These are phyloP conservation scores for Epicoccum sorghinum DNA, from an alignment of 2,329 filamentous ascomycete genomes.

Conservation along the genomic window DNA sequence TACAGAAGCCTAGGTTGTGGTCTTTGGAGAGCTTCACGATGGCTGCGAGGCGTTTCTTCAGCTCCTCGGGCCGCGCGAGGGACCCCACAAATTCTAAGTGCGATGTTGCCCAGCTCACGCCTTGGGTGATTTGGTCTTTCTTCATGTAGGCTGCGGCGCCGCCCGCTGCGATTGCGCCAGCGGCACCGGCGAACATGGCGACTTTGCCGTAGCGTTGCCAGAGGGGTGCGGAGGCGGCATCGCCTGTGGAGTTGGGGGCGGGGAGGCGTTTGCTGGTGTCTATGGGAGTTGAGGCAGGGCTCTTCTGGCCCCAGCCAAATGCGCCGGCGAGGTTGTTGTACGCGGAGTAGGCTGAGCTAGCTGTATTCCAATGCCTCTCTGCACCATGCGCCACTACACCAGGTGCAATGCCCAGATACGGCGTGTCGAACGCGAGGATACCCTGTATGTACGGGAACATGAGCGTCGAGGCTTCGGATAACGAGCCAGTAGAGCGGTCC, in stretches of 20 bases:
- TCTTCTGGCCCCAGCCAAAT: constrained; percentile 64
- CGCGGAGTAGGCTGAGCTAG: constrained; percentile 70
- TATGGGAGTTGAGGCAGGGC: constrained; percentile 27
- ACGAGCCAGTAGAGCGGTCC: constrained; percentile 37
- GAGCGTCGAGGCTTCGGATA: constrained; percentile 61
- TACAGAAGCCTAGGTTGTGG: constrained; percentile 76
- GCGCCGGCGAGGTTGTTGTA: constrained; percentile 67
- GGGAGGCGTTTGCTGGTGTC: constrained; percentile 47
- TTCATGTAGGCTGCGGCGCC: constrained; percentile 87
- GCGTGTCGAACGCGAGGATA: constrained; percentile 92
- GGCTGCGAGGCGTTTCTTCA: constrained; percentile 73
- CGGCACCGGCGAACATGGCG: constrained; percentile 83
- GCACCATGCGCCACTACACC: constrained; percentile 85
- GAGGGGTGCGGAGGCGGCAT: constrained; percentile 52
- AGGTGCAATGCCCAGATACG: constrained; percentile 81
- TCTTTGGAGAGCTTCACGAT: constrained; percentile 70
- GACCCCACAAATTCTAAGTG: constrained; percentile 95
- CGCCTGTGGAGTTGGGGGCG: constrained; percentile 48
- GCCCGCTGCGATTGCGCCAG: constrained; percentile 79
- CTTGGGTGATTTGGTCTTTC: constrained; percentile 76
- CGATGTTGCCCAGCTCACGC: constrained; percentile 81
- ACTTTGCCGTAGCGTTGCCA: constrained; percentile 87
- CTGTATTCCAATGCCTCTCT: constrained; percentile 82
- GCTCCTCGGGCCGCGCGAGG: constrained; percentile 80
- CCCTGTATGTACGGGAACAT: constrained; percentile 96